These are phyloP conservation scores for Lentinus tigrinus DNA, from an alignment of 768 basidiomycete genomes.

Conservation along the genomic window DNA sequence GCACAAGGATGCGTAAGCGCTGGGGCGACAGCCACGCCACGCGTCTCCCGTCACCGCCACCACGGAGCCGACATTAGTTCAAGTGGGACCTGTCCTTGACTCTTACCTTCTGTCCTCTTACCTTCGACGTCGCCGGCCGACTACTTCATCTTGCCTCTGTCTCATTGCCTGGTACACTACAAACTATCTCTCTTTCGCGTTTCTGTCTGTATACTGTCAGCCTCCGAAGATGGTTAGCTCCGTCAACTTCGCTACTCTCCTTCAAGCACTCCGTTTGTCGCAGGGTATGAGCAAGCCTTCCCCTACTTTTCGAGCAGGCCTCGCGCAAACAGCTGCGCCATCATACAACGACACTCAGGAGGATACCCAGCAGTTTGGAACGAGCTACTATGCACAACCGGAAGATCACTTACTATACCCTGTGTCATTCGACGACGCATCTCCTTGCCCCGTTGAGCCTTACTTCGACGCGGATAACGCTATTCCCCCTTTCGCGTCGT, in stretches of 20 bases:
- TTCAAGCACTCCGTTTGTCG: conserved; percentile 14
- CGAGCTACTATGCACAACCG: not conserved
- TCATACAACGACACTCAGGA: not conserved
- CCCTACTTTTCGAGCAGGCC: not conserved
- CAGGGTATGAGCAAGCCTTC: conserved; percentile 19
- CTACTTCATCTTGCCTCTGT: conserved; percentile 20
- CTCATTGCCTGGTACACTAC: no score
- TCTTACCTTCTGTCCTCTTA: not conserved
- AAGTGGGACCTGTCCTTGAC: not conserved
- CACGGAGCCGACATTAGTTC: not conserved
- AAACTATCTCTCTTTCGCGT: no score
- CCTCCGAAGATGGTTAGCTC: conserved; percentile 18
- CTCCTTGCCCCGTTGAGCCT: conserved; percentile 20
- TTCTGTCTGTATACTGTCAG: no score
- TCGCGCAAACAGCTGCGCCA: conserved; percentile 27
- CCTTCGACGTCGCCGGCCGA: not conserved
- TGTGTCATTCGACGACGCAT: conserved; percentile 1
- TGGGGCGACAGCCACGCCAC: no score
- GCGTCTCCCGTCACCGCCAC: not conserved
- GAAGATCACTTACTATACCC: conserved; percentile 1
- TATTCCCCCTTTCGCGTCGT: conserved; percentile 44
- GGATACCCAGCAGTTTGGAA: not conserved
- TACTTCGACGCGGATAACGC: conserved; percentile 24
- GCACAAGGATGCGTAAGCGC: no score
- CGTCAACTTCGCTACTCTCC: conserved; percentile 27